Evolutionary conservation across 768 basidiomycete genomes (phyloP).

Genomic region (Russula earlei): DNA sequence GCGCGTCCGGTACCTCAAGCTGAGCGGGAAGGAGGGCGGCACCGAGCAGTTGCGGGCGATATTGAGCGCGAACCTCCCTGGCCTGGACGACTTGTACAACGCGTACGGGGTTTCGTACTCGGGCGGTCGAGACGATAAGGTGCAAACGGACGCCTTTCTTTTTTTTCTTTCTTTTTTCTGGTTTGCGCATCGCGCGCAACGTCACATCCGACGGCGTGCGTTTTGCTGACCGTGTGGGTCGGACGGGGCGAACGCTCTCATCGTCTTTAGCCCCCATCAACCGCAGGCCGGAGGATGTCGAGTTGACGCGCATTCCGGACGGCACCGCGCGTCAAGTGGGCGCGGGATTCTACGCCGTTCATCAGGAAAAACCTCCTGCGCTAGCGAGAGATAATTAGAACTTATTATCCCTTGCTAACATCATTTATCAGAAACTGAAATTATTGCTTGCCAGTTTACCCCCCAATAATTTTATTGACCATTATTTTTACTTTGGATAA

Average conservation of each 20-base stretch:
- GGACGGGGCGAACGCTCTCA: no score
- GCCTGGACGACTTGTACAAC: constrained; percentile 72
- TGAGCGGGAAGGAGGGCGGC: constrained; percentile 41
- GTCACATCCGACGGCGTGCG: no score
- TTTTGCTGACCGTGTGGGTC: no score
- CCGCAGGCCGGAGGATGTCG: constrained; percentile 57
- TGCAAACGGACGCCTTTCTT: constrained; percentile 29
- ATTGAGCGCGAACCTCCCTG: constrained; percentile 53
- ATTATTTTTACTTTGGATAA: no score
- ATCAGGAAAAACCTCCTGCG: no score
- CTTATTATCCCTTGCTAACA: no score
- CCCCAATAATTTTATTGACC: no score
- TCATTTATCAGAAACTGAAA: no score
- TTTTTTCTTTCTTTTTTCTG: background rate
- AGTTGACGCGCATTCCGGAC: constrained; percentile 66
- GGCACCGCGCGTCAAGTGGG: constrained; percentile 73
- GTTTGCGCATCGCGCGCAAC: no score
- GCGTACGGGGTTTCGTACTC: constrained; percentile 61
- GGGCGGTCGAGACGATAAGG: constrained; percentile 64
- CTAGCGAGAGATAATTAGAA: no score
- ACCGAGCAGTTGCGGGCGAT: constrained; percentile 42
- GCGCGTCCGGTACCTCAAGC: constrained; percentile 57
- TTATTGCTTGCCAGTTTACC: no score
- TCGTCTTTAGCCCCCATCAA: constrained; percentile 46
- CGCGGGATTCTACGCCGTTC: constrained; percentile 60